Percentiles rank a stretch among this genome's conserved stretches.
These are phyloP conservation scores for Diaporthe aspalathi DNA, from an alignment of 2,329 filamentous ascomycete genomes.

Conservation along the genomic window DNA sequence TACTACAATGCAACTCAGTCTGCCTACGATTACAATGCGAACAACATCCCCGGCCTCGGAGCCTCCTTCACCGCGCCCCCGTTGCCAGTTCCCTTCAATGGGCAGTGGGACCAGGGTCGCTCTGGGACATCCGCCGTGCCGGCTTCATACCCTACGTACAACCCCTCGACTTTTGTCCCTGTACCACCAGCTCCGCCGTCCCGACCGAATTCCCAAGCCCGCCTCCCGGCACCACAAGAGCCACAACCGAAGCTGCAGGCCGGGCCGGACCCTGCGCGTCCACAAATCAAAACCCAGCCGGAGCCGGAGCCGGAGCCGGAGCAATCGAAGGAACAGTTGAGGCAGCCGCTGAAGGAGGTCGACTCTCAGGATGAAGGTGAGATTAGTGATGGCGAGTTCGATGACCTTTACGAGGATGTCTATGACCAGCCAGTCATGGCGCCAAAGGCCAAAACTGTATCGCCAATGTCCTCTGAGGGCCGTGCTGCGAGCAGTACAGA, in stretches of 20 bases:
- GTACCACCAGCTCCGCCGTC: slow-evolving; percentile 3
- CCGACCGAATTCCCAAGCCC: slow-evolving; percentile 7
- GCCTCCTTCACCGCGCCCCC: slow-evolving; percentile 40
- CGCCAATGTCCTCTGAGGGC: slow-evolving; percentile 4
- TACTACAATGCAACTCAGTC: slow-evolving; percentile 48
- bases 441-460: not conserved
- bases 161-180: slow-evolving; percentile 9
- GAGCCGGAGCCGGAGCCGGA: not conserved
- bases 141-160: slow-evolving; percentile 29
- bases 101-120: slow-evolving; percentile 24
- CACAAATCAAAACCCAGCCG: slow-evolving; percentile 14
- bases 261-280: slow-evolving; percentile 4
- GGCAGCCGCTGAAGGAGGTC: slow-evolving; percentile 15
- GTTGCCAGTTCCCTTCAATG: slow-evolving; percentile 30
- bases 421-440: slow-evolving; percentile 45
- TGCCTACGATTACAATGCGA: slow-evolving; percentile 54
- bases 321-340: slow-evolving; percentile 16
- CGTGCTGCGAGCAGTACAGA: slow-evolving; percentile 20
- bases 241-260: slow-evolving; percentile 3
- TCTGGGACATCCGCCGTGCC: slow-evolving; percentile 1
- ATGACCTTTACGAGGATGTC: slow-evolving; percentile 62
- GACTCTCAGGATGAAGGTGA: slow-evolving; percentile 76
- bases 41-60: slow-evolving; percentile 53
- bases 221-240: not conserved
- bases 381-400: slow-evolving; percentile 75